These are phyloP conservation scores for Fonsecaea nubica DNA, from an alignment of 2,329 filamentous ascomycete species.

Conservation along the genomic window DNA sequence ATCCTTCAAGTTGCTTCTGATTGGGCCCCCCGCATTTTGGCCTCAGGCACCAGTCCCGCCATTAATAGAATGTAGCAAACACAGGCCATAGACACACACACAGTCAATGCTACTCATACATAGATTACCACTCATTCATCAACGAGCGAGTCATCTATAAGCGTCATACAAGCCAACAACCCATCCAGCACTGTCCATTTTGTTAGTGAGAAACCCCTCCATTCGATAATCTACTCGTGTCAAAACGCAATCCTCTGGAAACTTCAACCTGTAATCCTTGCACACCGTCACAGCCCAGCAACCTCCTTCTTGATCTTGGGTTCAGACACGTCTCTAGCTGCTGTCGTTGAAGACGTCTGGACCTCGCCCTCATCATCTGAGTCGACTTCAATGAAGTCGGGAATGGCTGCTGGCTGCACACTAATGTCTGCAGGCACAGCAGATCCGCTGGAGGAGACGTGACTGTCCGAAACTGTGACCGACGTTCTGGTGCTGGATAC, in stretches of 20 bases:
- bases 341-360: not conserved
- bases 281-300: not conserved
- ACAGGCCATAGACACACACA: not conserved
- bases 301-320: slow-evolving; percentile 13
- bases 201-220: not conserved
- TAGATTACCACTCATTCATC: not conserved
- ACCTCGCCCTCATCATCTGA: slow-evolving; percentile 17
- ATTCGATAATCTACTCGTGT: not conserved
- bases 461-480: not conserved
- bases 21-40: slow-evolving; percentile 15
- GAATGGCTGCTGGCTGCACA: not conserved
- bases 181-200: not conserved
- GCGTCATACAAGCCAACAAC: not conserved
- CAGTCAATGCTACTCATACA: not conserved
- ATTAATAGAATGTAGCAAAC: not conserved
- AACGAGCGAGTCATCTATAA: not conserved
- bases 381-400: slow-evolving; percentile 4
- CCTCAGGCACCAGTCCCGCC: not conserved
- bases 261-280: not conserved
- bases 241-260: not conserved
- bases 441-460: not conserved
- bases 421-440: not conserved
- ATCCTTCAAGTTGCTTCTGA: not conserved
- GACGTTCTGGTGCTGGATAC: not conserved
- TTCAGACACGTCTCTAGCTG: not conserved